Base-by-base conservation (phyloP, 768 basidiomycete genomes). In the Amanita thiersii region DNA sequence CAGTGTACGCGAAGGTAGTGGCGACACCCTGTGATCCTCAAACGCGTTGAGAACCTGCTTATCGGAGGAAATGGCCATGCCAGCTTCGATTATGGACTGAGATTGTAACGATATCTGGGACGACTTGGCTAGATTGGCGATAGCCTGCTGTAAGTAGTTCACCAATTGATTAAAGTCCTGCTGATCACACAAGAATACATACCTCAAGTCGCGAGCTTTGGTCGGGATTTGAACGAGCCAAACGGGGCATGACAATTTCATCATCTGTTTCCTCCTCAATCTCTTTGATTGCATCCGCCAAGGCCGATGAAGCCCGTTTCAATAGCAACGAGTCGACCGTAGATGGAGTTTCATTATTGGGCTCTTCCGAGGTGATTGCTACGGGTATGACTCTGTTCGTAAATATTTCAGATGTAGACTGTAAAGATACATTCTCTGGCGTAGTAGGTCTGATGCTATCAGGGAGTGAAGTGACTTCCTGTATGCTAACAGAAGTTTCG, bases 241-340 rank as follows among this genome's bases (percentile, higher is more conserved):
- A 77, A 43, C 85, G 73, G 31, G 80, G 80, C 65, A 87, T 70
- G 49, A 87, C 65, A 47, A 87, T 80, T 58, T 86, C 79, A 57
- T 88, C 85, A 47, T 84, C 85, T 0, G 67, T 68, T 49, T 76
- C 75, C 48, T 86, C 83, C 54, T 87, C 85, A 35, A 88, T 73
- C 56, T 87, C 83, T 52, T 77, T 73, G 43, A 91, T 85, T 8
- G 73, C 88, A 45, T 78, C 70, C 49, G 84, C 81, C 25, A 91
- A 57, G 0, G 87, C 86, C 56, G 83, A 53, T 24, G 88, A 88
- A 14, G 79, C 81, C 43, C 81, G 73, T 50, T 68, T 73, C 40
- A 86, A 51, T 14, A 66, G 56, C 54, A 64, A 64, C 44, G 67
- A 62, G 46, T 75, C 66, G 47, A 66, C 62, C 44, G 61, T 61